Evolutionary conservation across 352 stramenopile genomes (phyloP), one percentile per base, ranked within the genome.

Genomic region (Pilasporangium apinafurcum): DNA sequence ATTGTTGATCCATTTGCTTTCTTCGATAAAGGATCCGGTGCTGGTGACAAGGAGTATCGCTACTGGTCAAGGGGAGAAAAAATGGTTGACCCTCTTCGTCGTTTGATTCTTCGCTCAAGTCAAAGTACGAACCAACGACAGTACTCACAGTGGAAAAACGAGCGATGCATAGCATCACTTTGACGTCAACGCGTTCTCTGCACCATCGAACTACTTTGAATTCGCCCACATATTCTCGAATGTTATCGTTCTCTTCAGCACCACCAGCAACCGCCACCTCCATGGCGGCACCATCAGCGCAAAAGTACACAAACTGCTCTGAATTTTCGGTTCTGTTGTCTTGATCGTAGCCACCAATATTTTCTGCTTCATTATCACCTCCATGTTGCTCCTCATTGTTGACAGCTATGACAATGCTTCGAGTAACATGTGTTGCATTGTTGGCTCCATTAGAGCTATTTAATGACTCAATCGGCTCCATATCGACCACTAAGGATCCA

Each of bases 141-240:
- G 2, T 16, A 37, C 10, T 37, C 32, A 8, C 4, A 24, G 16
- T 37, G 32, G 32, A 37, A 37, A 37, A 16, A 37, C 8, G 22
- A 16, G 9, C n/a, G n/a, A n/a, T n/a, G n/a, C n/a, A n/a, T n/a
- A n/a, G n/a, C n/a, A n/a, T n/a, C n/a, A n/a, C n/a, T n/a, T n/a
- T n/a, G n/a, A n/a, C n/a, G n/a, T n/a, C n/a, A n/a, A n/a, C n/a
- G n/a, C n/a, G n/a, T n/a, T n/a, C n/a, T n/a, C n/a, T n/a, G n/a
- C n/a, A n/a, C 56, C 60, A 79, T 26, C 56, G 61, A 26, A 79
- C 58, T 12, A 79, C 44, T 30, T 75, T 75, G 38, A 75, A 79
- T 21, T 71, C 56, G 18, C 69, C 48, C n/a, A 68, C 55, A 37
- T 65, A 73, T n/a, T n/a, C n/a, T n/a, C n/a, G n/a, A n/a, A n/a